Evolutionary conservation across 2,329 filamentous ascomycete genomes (phyloP).

Genomic region (Cladorrhinum sp.): DNA sequence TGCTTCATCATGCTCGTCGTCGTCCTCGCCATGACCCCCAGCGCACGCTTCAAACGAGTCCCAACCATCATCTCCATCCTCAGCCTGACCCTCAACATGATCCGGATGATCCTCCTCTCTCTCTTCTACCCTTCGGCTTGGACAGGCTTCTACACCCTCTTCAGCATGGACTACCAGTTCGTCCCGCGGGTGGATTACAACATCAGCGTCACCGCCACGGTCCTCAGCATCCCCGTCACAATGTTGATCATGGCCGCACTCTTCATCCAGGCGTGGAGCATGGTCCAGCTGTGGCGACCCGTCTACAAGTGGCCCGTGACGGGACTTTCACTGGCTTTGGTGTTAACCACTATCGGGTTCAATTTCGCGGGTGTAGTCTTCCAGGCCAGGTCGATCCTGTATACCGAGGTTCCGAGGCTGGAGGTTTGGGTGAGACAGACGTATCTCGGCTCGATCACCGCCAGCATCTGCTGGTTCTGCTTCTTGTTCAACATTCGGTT

Average conservation of each 20-base stretch:
- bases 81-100: conserved; percentile 57
- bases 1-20: conserved; percentile 62
- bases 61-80: conserved; percentile 65
- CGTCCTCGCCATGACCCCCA: conserved; percentile 63
- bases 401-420: conserved; percentile 5
- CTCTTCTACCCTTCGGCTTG: conserved; percentile 61
- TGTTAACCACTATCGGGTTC: conserved; percentile 30
- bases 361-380: conserved; percentile 36
- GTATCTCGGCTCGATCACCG: conserved; percentile 33
- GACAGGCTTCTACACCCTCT: conserved; percentile 58
- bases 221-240: conserved; percentile 43
- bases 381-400: conserved; percentile 35
- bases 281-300: conserved; percentile 48
- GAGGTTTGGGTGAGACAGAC: conserved; percentile 39
- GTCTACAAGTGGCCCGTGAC: conserved; percentile 32
- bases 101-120: conserved; percentile 56
- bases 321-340: conserved; percentile 36
- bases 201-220: conserved; percentile 39
- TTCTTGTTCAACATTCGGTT: conserved; percentile 54
- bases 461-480: conserved; percentile 48
- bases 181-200: conserved; percentile 41
- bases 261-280: conserved; percentile 50
- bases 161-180: conserved; percentile 51
- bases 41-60: conserved; percentile 59
- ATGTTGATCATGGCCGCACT: conserved; percentile 47